Evolutionary conservation across 306 rosid genomes (phyloP), one percentile per base, ranked within the genome.

Genomic region (Lathyrus oleraceus): DNA sequence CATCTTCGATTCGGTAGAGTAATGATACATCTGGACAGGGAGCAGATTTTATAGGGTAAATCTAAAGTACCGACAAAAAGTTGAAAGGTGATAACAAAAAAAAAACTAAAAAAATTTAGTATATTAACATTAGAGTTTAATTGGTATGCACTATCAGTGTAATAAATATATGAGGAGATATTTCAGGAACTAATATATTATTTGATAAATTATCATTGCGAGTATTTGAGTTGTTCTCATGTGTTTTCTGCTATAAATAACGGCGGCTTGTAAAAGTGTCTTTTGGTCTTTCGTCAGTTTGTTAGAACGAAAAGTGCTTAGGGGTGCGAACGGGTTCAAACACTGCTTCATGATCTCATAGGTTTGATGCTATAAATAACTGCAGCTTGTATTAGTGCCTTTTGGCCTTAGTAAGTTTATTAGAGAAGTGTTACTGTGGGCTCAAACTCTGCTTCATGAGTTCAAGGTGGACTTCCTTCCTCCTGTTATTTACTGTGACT

Each of bases 1-100:
- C 75, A 76, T 73, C 88, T 87, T 67, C 86, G 81, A 42, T 75
- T 85, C 39, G 86, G 82, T 0, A 40, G 39, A 36, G 72, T 74
- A 56, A 78, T 67, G 58, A 90, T 75, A 57, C 83, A 84, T 67
- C 98, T 94, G 85, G 42, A 48, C 27, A 76, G 23, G 16, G 21
- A 67, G 77, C 59, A 67, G 16, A 72, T 60, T 63, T 78, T 47
- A 56, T 30, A 62, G 65, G 23, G 67, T 69, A 65, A 25, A 76
- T 61, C 39, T 59, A 35, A 56, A 45, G 60, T 77, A 63, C 61
- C 21, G 16, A 64, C 36, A 27, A 77, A 61, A 21, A 35, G 61
- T 72, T 23, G 30, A 60, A 44, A 51, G 52, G 45, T 44, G 61
- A 15, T 28, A 54, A 59, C 27, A 53, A 20, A 19, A 57, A 47